Evolutionary conservation across 2,329 filamentous ascomycete species (phyloP), one percentile per base, ranked within the genome.

Genomic region (Cladosporium halotolerans): DNA sequence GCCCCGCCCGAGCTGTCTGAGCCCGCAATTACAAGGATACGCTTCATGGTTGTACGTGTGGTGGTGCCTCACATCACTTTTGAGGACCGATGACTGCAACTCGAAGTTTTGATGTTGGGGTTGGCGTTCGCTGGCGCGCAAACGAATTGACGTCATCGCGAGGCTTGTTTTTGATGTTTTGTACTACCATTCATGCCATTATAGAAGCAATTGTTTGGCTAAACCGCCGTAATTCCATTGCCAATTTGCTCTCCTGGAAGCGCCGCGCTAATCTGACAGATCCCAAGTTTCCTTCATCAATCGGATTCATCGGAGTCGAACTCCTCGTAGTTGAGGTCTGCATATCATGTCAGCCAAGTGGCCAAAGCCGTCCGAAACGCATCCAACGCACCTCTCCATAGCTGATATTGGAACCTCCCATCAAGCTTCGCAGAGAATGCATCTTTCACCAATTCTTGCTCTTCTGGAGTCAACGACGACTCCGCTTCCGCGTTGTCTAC

Each of bases 1-100:
- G 90, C 90, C 74, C 90, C 90, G 65, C 90, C 90, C 28, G 89
- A 95, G 72, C 88, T 89, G 72, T 96, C 90, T 23, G 89, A 95
- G 58, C 90, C 90, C 46, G 90, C 90, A 63, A 96, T 87, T 14
- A 93, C 82, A 53, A 96, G 75, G 43, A 95, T 83, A 55, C 84
- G 75, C 60, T 70, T 75, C 59, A 66, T 68, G 7, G 39, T 60
- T 51, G 43, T 28, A 28, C 23, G 23, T 28, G 23, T 28, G 23
- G 19, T 40, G 14, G 36, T 11, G 19, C 54, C 28, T 32, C 23
- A n/a, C 14, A 33, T 42, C 52, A 44, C 51, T 55, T 38, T 45
- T 39, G 33, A 23, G 36, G 13, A 9, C 16, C 36, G 36, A 39
- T 39, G 36, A 39, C 39, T 39, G 52, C 39, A n/a, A 44, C 52